Base-by-base conservation (phyloP, 331 rosid genomes). In the Malus hybrid region DNA sequence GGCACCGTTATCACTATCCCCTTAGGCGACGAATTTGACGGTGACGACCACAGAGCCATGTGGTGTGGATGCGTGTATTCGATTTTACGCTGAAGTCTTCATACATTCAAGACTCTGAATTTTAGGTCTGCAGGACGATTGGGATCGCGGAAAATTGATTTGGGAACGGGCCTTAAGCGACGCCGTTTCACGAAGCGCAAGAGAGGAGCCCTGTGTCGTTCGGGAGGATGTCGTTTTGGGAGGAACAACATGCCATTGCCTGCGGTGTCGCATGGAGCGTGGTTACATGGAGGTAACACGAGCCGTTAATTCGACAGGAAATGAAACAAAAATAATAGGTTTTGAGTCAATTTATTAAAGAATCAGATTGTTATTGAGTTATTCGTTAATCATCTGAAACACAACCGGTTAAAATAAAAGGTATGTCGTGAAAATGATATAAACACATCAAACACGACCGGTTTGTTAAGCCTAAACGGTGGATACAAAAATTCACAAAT, bases 1-100 rank as follows among this genome's bases (percentile, higher is more conserved):
- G 96, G 93, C 52, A 88, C 85, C 5, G 92, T 83, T 13, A 88
- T 42, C 19, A 92, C 85, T 44, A 87, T 46, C 67, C 97, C 93
- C 83, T 86, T 88, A 10, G 89, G 61, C 32, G 80, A 34, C 46
- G 79, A 54, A 3, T 7, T 28, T 44, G 80, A 36, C 44, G 79
- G 72, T 4, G 83, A 36, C 57, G 85, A 70, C 75, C 78, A 75
- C 27, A 78, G 75, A 29, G 91, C 93, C 97, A 90, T 89, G 74
- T 57, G 76, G 7, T 46, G 19, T n/a, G 68, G 77, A 4, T 67
- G 59, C n/a, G n/a, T 59, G 16, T 66, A 31, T 56, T 69, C 82
- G 18, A 27, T 34, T 72, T 60, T 36, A 32, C 63, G 39, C 20
- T 0, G 20, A 14, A 24, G 36, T 28, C 67, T 29, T 29, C 39